Evolutionary conservation across 2,329 filamentous ascomycete species (phyloP).

Genomic region (Orbilia oligospora): DNA sequence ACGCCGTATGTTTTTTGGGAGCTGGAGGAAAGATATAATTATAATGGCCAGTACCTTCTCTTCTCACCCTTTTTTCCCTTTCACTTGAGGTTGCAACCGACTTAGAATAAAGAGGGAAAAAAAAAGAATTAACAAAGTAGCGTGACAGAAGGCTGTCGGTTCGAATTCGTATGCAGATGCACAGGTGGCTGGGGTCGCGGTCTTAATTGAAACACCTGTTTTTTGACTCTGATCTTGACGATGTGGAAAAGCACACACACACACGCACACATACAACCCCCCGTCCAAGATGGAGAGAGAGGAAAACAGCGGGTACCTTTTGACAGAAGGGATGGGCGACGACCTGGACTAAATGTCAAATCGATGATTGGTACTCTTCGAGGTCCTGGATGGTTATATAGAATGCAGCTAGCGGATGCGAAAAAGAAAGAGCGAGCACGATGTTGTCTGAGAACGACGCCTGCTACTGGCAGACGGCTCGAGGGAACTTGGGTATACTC

Average conservation of each 20-base stretch:
- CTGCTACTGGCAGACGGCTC: constrained; percentile 18
- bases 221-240: constrained; percentile 6
- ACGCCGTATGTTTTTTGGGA: constrained; percentile 21
- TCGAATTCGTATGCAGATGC: constrained; percentile 24
- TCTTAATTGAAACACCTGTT: constrained; percentile 20
- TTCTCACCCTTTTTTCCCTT: constrained; percentile 5
- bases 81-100: constrained; percentile 3
- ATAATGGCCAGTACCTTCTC: constrained; percentile 19
- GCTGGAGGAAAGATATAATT: constrained; percentile 34
- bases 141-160: constrained; percentile 25
- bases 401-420: constrained; percentile 52
- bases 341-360: constrained; percentile 47
- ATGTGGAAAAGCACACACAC: constrained; percentile 3
- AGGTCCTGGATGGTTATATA: constrained; percentile 34
- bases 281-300: constrained; percentile 12
- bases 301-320: constrained; percentile 6
- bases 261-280: not conserved
- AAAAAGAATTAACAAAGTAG: constrained; percentile 8
- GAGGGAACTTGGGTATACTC: constrained; percentile 32
- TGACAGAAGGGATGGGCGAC: constrained; percentile 15
- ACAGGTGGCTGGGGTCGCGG: constrained; percentile 31
- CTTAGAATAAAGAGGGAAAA: not conserved
- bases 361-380: constrained; percentile 23
- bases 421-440: constrained; percentile 29
- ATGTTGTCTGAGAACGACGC: constrained; percentile 22